Conservation (phyloP, 2,329 filamentous ascomycete genomes). For the Periconia macrospinosa region DNA sequence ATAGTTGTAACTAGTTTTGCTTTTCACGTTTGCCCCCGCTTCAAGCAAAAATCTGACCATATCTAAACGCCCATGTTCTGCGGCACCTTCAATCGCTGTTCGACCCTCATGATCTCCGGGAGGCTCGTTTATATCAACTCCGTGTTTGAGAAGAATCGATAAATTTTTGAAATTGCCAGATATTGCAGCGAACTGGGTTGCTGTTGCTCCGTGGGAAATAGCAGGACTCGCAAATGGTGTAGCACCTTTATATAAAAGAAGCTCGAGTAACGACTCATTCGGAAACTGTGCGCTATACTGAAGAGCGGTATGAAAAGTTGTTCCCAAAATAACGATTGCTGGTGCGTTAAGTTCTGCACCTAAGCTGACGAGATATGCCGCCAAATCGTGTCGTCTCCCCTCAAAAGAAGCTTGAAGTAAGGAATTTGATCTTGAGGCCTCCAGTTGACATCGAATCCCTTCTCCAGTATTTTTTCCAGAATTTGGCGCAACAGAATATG, state of each 20-base stretch:
- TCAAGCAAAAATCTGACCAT: constrained; percentile 31
- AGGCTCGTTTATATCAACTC: constrained; percentile 9
- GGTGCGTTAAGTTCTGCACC: background rate
- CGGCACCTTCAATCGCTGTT: constrained; percentile 30
- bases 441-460: background rate
- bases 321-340: background rate
- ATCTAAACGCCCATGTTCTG: constrained; percentile 31
- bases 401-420: background rate
- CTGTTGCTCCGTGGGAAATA: constrained; percentile 16
- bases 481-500: background rate
- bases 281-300: background rate
- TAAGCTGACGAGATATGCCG: background rate
- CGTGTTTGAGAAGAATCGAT: constrained; percentile 4
- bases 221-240: constrained; percentile 4
- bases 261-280: background rate
- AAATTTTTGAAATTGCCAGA: constrained; percentile 25
- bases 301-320: background rate
- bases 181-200: constrained; percentile 29
- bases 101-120: constrained; percentile 17
- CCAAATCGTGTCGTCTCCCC: background rate
- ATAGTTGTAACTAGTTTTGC: constrained; percentile 4
- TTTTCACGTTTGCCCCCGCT: constrained; percentile 12
- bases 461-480: background rate
- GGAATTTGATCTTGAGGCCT: background rate
- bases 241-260: constrained; percentile 4